Base-by-base conservation (phyloP, 345 rosid genomes). In the Brassica cretica region DNA sequence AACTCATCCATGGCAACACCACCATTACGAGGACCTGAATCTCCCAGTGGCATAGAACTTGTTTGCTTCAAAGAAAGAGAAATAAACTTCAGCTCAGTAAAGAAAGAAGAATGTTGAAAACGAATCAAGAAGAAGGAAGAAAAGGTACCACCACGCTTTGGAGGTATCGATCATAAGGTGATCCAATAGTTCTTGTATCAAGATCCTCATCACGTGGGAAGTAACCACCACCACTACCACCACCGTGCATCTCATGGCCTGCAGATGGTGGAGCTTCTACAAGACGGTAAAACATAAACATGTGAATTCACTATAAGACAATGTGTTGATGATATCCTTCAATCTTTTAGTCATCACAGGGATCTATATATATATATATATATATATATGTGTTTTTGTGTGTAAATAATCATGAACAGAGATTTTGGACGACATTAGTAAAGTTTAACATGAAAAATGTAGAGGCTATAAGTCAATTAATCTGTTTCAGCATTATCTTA, bases 111-210 rank as follows among this genome's bases (percentile, higher is more conserved):
- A 51, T 11, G 14, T 1, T 21, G 1, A 8, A 68, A 63, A 68
- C 46, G 30, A 74, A 68, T 9, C 12, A 39, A 24, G 9, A 68
- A 61, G 33, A 27, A 69, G n/a, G 68, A 75, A 25, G 64, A 46
- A 51, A 5, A 32, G 6, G 5, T 25, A 37, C 53, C 86, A 93
- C 93, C 79, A 86, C 78, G 74, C 82, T 88, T 80, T 89, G 95
- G 60, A 91, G 97, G 79, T 91, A 93, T 0, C 91, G 90, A 66
- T 93, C 98, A 71, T 93, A 91, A 71, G 95, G 97, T 39, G 97
- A 93, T 25, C 86, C 90, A 39, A 91, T 93, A 3, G 87, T 74
- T 80, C 91, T 89, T 0, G 95, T 86, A 82, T 93, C 82, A 8
- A 70, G 86, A 65, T 89, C 94, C 71, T 86, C 97, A 25, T 88